A percentile compares a stretch with the other conserved stretches of the same genome.
Conservation (phyloP, 83 land plant genomes). For the Thuja plicata region DNA sequence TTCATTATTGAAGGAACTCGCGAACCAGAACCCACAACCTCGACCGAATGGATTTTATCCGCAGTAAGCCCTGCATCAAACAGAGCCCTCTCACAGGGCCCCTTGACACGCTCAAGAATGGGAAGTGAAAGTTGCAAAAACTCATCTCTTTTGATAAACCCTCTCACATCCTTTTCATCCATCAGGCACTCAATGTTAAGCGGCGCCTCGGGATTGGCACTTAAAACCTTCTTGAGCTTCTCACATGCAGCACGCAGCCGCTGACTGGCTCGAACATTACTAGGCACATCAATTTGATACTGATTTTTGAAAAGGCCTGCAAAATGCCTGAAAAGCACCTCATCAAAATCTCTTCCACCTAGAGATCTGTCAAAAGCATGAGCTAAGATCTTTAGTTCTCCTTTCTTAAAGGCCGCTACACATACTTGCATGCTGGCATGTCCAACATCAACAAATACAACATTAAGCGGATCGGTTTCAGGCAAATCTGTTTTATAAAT, state of each 20-base stretch:
- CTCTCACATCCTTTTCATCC: conserved; percentile 97
- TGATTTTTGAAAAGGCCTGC: conserved; percentile 66
- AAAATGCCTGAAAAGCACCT: conserved; percentile 77
- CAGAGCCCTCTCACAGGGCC: conserved; percentile 76
- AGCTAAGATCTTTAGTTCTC: conserved; percentile 62
- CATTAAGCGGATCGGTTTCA: conserved; percentile 48
- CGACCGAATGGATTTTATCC: conserved; percentile 70
- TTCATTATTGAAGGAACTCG: conserved; percentile 81
- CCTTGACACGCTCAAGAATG: conserved; percentile 63
- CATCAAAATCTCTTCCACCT: conserved; percentile 96
- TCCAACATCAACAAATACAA: conserved; percentile 90
- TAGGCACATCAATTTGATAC: conserved; percentile 65
- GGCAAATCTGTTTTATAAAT: conserved; percentile 85
- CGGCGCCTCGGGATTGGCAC: conserved; percentile 91
- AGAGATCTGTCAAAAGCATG: conserved; percentile 75
- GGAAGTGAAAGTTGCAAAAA: conserved; percentile 73
- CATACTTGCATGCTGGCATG: conserved; percentile 91
- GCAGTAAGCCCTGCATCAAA: conserved; percentile 53
- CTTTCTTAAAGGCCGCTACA: conserved; percentile 72
- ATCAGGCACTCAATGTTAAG: conserved; percentile 93
- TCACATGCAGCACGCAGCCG: conserved; percentile 83
- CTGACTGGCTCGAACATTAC: conserved; percentile 59
- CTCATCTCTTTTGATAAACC: conserved; percentile 91
- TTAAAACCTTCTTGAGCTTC: conserved; percentile 92
- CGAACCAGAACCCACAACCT: conserved; percentile 97